Base-by-base conservation (phyloP, 441 rosid species). In the Populus hybrid region DNA sequence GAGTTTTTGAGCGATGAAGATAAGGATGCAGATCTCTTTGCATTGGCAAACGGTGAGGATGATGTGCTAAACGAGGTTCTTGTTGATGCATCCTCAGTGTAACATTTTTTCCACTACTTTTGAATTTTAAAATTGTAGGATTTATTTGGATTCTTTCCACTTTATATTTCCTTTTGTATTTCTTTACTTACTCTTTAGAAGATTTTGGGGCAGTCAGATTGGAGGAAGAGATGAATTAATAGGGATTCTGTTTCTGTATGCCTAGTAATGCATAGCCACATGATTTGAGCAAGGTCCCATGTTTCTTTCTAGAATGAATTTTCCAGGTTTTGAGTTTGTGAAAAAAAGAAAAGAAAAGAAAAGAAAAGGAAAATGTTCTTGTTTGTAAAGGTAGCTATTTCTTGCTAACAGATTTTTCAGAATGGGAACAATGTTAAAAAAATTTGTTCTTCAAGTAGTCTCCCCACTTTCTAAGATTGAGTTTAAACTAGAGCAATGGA, bases 91-190 rank as follows among this genome's bases (percentile, higher is more conserved):
- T n/a, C n/a, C n/a, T 66, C 94, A 67, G 90, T 89, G 91, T 92
- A 90, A 89, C 86, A 82, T 79, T 80, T 84, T 53, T 68, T 33
- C 68, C 56, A 69, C 82, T 82, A 68, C 79, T 83, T 81, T 89
- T 79, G 86, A 79, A 83, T 73, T 81, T 29, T 81, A 77, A 79
- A 87, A 76, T 86, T 72, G 81, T 91, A 92, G 98, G 91, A 88
- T 88, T 92, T 88, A 84, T 91, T 53, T 92, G 81, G 87, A 93
- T 93, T 93, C 91, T 88, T 90, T 93, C 86, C 76, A 79, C 86
- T 76, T 76, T 85, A 80, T 61, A 76, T 64, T 65, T 79, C 77
- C 79, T 78, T 87, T 84, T 85, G 86, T 85, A 82, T 76, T 81
- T 86, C 78, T 78, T 83, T 82, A 79, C 79, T 79, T 83, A 75